Evolutionary conservation across 345 rosid genomes (phyloP).

Genomic region (Lumnitzera littorea): DNA sequence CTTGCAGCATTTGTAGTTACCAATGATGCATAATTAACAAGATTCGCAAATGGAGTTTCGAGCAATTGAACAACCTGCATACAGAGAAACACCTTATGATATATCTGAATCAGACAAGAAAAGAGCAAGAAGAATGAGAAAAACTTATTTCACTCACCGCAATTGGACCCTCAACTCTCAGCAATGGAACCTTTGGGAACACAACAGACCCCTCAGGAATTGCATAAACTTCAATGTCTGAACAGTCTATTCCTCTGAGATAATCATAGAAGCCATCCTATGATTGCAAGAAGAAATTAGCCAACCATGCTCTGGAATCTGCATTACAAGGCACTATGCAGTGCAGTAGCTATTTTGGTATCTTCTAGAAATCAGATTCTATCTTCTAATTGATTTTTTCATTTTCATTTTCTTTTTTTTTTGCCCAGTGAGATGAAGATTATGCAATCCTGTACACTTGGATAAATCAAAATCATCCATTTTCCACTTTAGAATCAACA

Average conservation of each 20-base stretch:
- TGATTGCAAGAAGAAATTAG: slow-evolving; percentile 4
- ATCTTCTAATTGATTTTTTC: no score
- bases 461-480: no score
- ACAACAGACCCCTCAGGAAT: slow-evolving; percentile 83
- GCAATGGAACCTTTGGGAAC: slow-evolving; percentile 88
- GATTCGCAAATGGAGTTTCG: slow-evolving; percentile 90
- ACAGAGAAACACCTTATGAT: no score
- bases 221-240: slow-evolving; percentile 84
- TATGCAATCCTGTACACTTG: no score
- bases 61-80: slow-evolving; percentile 84
- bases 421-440: no score
- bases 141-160: slow-evolving; percentile 54
- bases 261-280: slow-evolving; percentile 80
- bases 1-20: slow-evolving; percentile 97
- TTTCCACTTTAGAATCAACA: no score
- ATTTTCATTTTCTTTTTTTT: no score
- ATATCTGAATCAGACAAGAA: no score
- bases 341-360: no score
- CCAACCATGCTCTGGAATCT: no score
- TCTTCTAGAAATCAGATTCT: no score
- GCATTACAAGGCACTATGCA: no score
- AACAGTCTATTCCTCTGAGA: slow-evolving; percentile 80
- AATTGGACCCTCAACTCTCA: slow-evolving; percentile 89
- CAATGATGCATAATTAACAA: slow-evolving; percentile 77
- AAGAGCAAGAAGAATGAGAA: neutral